Base-by-base conservation (phyloP, 345 rosid species). In the Mercurialis annua region DNA sequence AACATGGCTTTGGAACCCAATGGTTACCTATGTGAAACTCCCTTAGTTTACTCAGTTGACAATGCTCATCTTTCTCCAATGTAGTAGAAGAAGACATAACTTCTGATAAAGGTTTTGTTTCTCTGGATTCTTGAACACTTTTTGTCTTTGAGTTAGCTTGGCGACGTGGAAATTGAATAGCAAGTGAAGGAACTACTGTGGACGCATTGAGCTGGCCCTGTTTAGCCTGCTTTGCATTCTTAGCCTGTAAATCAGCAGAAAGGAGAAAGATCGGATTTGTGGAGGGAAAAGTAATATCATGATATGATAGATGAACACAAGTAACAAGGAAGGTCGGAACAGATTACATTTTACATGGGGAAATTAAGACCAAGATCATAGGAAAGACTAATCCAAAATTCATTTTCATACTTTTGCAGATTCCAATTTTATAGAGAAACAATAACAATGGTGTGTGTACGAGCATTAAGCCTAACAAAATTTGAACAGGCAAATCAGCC, bases 161-260 rank as follows among this genome's bases (percentile, higher is more conserved):
- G 61, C 56, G 58, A 49, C 57, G 69, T 57, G 11, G 67, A 42
- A 52, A 30, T 64, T 61, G 75, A 56, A 52, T 65, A 17, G 79
- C 68, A 59, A 51, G 76, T 34, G 79, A 64, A 71, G 82, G 80
- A 53, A 74, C 78, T 68, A 83, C 79, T 75, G 72, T 85, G 17
- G 84, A 78, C 31, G 30, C 74, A 66, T 49, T 71, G 42, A 74
- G 59, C 60, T 56, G 80, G 68, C 74, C 78, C 77, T 78, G 82
- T 69, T 80, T 74, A 30, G 44, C 56, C 72, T 76, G 82, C 71
- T 80, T 87, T 62, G 70, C 69, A 54, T 74, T 76, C 67, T 81
- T 87, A 71, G 78, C 82, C 95, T 89, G 60, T 26, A 55, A 40
- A 62, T 21, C 57, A 76, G 33, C 30, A 69, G 3, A 26, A 52